A percentile compares a stretch with the other conserved stretches of the same genome.
These are phyloP conservation scores for Camellia sinensis DNA, from an alignment of 148 eudicot genomes.

Conservation along the genomic window DNA sequence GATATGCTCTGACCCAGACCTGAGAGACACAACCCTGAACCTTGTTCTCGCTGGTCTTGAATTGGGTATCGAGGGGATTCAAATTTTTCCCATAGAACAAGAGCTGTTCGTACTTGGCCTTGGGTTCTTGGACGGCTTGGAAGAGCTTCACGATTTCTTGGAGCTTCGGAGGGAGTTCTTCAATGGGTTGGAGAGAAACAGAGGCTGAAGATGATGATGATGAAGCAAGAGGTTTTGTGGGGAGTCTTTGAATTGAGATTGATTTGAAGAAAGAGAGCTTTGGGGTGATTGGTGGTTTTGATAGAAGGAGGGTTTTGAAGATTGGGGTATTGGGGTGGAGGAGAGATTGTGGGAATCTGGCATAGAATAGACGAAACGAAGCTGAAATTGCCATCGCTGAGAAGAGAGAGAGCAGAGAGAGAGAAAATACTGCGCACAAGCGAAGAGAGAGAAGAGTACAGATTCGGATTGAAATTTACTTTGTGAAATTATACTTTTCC, in stretches of 20 bases:
- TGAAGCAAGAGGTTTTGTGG: constrained; percentile 38
- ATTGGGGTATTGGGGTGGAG: constrained; percentile 27
- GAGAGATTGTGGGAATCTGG: constrained; percentile 39
- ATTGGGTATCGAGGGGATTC: constrained; percentile 46
- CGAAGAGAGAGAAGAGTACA: not conserved
- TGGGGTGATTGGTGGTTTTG: constrained; percentile 9
- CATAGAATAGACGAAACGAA: constrained; percentile 27
- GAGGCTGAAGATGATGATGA: constrained; percentile 39
- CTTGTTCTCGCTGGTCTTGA: constrained; percentile 65
- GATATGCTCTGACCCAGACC: constrained; percentile 85
- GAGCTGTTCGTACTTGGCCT: constrained; percentile 82
- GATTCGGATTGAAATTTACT: not conserved
- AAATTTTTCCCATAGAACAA: constrained; percentile 68
- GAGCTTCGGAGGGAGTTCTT: constrained; percentile 80
- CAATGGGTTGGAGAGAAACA: constrained; percentile 44
- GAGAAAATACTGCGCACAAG: not conserved
- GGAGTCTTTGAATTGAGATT: constrained; percentile 53
- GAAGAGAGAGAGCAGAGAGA: not conserved
- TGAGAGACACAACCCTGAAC: constrained; percentile 95
- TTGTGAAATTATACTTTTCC: not conserved
- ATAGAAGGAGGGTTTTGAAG: constrained; percentile 28
- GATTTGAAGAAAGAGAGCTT: constrained; percentile 40
- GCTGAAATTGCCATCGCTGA: constrained; percentile 44
- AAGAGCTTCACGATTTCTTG: constrained; percentile 77
- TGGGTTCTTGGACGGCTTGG: constrained; percentile 63